Conservation (phyloP, 2,329 filamentous ascomycete genomes). For the Aspergillus texensis region DNA sequence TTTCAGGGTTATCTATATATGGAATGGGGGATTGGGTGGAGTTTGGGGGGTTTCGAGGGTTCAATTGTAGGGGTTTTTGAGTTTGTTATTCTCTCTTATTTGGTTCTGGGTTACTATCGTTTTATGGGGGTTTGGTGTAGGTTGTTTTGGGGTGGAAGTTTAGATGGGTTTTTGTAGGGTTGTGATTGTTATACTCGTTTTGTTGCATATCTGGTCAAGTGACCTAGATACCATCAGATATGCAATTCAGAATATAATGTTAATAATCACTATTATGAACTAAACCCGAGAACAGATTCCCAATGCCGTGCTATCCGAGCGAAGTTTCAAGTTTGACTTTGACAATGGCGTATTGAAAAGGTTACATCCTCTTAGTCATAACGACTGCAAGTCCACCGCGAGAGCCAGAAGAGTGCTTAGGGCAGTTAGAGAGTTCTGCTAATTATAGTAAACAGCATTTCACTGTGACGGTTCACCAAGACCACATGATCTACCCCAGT, state of each 20-base stretch:
- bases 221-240: too few species aligned
- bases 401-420: background rate
- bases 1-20: constrained; percentile 1
- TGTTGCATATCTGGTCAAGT: background rate
- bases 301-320: background rate
- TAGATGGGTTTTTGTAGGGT: background rate
- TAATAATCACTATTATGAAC: background rate
- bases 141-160: background rate
- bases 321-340: background rate
- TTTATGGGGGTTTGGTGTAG: background rate
- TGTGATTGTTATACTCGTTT: background rate
- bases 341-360: background rate
- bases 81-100: background rate
- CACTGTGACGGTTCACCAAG: background rate
- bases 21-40: background rate
- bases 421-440: background rate
- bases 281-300: background rate
- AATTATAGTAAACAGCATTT: background rate
- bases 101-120: background rate
- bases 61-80: background rate
- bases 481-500: background rate
- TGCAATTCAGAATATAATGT: too few species aligned
- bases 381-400: background rate
- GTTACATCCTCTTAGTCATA: background rate
- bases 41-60: background rate